These are phyloP conservation scores for Picea mariana DNA, from an alignment of 83 land plant genomes.

Conservation along the genomic window DNA sequence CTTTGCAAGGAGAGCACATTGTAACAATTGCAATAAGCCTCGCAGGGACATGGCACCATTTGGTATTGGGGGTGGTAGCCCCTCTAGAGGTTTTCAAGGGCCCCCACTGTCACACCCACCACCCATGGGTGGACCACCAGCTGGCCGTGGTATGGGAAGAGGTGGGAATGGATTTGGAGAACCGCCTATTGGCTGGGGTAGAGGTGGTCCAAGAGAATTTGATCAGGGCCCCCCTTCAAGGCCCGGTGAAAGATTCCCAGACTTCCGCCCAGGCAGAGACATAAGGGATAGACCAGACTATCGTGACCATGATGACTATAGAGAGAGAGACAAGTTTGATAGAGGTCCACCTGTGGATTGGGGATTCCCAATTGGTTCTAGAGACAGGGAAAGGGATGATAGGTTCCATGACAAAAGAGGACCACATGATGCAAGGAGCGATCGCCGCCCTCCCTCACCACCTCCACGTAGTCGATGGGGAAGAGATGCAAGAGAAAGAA, in stretches of 20 bases:
- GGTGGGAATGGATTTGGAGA: conserved; percentile 44
- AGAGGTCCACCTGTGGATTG: conserved; percentile 30
- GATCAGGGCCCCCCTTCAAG: conserved; percentile 26
- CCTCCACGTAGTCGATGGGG: conserved; percentile 42
- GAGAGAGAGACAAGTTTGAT: conserved; percentile 35
- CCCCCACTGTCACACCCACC: conserved; percentile 30
- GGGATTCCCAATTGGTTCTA: conserved; percentile 38
- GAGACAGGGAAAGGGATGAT: conserved; percentile 17
- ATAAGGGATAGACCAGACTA: conserved; percentile 24
- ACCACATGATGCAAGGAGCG: conserved; percentile 17
- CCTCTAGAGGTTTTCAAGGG: conserved; percentile 38
- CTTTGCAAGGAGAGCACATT: conserved; percentile 78
- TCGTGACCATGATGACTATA: conserved; percentile 27
- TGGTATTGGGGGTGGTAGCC: conserved; percentile 35
- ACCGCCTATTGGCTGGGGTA: conserved; percentile 46
- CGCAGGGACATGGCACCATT: conserved; percentile 21
- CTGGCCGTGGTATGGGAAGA: conserved; percentile 48
- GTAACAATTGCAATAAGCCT: conserved; percentile 74
- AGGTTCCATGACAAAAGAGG: conserved; percentile 33
- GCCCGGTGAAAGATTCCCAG: conserved; percentile 38
- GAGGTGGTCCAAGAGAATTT: conserved; percentile 53
- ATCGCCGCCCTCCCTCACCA: conserved; percentile 32
- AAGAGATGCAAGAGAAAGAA: conserved; percentile 42
- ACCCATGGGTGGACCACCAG: conserved; percentile 33
- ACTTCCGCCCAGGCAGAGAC: conserved; percentile 32